These are phyloP conservation scores for Botrytis squamosa DNA, from an alignment of 2,329 filamentous ascomycete genomes.

Conservation along the genomic window DNA sequence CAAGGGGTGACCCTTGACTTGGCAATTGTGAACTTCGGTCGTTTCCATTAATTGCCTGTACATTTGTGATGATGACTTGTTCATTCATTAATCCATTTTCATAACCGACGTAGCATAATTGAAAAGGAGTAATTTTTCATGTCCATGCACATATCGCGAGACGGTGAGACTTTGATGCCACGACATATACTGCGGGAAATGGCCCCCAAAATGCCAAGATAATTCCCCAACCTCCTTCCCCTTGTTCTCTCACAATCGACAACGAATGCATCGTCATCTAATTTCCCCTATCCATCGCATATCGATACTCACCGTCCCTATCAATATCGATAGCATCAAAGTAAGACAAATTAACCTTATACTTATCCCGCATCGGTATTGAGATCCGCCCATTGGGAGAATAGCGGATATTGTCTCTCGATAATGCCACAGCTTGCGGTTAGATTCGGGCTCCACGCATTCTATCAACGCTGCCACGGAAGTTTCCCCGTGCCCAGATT, in stretches of 20 bases:
- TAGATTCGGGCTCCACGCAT: background rate
- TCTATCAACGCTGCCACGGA: background rate
- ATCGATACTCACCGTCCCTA: conserved; percentile 16
- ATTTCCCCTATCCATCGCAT: conserved; percentile 9
- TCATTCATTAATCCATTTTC: background rate
- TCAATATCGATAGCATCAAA: conserved; percentile 13
- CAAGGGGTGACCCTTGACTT: background rate
- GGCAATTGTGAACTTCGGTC: background rate
- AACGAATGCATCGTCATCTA: background rate
- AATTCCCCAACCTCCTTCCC: background rate
- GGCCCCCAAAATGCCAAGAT: background rate
- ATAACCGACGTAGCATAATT: background rate
- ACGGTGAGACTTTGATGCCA: conserved; percentile 6
- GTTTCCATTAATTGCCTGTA: background rate
- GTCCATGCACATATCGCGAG: background rate
- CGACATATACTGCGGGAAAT: conserved; percentile 2
- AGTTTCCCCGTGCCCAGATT: conserved; percentile 9
- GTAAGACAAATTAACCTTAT: conserved; percentile 11
- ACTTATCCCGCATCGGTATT: background rate
- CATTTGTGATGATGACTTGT: background rate
- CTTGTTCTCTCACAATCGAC: background rate
- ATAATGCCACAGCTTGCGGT: background rate
- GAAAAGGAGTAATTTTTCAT: background rate
- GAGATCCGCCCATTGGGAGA: background rate
- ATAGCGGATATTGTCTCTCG: conserved; percentile 5